Percentiles rank a stretch among this genome's conserved stretches.
Evolutionary conservation across 768 basidiomycete genomes (phyloP).

Genomic region (Suillus luteus): DNA sequence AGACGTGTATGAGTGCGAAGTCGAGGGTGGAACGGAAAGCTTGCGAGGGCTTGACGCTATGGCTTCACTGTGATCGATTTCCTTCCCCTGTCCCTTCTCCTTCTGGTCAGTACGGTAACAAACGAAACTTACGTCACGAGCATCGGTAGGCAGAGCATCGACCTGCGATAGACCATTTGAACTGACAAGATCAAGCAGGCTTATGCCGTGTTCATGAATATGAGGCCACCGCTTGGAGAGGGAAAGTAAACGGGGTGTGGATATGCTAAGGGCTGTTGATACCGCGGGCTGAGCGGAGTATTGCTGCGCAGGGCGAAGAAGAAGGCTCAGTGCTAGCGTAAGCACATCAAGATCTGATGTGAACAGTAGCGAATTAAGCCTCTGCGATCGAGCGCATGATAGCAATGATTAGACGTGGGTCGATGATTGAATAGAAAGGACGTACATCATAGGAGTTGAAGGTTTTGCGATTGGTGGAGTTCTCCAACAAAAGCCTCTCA

Average conservation of each 20-base stretch:
- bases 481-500: slow-evolving; percentile 88
- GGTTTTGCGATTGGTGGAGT: slow-evolving; percentile 96
- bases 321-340: slow-evolving; percentile 76
- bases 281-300: slow-evolving; percentile 88
- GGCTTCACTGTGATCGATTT: slow-evolving; percentile 46
- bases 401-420: slow-evolving; percentile 13
- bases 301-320: slow-evolving; percentile 93
- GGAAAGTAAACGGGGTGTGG: slow-evolving; percentile 76
- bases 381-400: slow-evolving; percentile 47
- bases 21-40: slow-evolving; percentile 34
- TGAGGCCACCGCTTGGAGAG: slow-evolving; percentile 86
- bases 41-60: slow-evolving; percentile 53
- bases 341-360: slow-evolving; percentile 90
- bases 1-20: slow-evolving; percentile 50
- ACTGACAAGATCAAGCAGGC: slow-evolving; percentile 71
- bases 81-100: slow-evolving; percentile 50
- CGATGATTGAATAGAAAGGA: slow-evolving; percentile 7
- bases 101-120: slow-evolving; percentile 70
- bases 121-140: slow-evolving; percentile 76
- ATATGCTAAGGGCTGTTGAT: slow-evolving; percentile 79
- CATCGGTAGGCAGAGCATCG: slow-evolving; percentile 67
- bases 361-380: slow-evolving; percentile 83
- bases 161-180: slow-evolving; percentile 52
- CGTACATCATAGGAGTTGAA: slow-evolving; percentile 96
- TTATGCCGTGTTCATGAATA: slow-evolving; percentile 77